phyloP scores from a whole-genome alignment of 140 eudicot genomes.

The Erigeron philadelphicus region DNA sequence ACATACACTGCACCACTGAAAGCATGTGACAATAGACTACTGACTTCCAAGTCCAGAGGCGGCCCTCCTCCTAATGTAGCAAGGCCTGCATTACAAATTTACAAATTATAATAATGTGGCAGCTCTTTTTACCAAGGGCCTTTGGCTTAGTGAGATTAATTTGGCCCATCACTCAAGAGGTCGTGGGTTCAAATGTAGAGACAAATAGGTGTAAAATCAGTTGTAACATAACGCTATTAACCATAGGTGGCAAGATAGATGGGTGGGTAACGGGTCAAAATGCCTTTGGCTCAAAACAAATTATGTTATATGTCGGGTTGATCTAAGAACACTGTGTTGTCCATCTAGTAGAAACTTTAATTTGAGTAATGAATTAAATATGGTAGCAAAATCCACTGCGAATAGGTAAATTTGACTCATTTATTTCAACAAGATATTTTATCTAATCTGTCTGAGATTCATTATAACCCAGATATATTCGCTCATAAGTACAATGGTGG shows the following conservation, averaged over 20 bases:
- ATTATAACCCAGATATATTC: not conserved
- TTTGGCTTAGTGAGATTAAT: too few relatives aligned
- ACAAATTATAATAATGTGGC: not conserved
- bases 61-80: constrained; percentile 71
- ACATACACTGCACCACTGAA: constrained; percentile 56
- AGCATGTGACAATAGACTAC: constrained; percentile 65
- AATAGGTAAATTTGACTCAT: not conserved
- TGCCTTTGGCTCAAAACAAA: not conserved
- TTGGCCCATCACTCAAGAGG: too few relatives aligned
- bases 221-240: not conserved
- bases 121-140: too few relatives aligned
- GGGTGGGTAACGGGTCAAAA: constrained; percentile 1
- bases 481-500: not conserved
- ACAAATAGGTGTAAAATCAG: too few relatives aligned
- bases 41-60: constrained; percentile 49
- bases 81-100: constrained; percentile 52
- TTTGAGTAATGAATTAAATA: not conserved
- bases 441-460: not conserved
- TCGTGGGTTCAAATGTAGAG: too few relatives aligned
- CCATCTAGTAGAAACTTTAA: not conserved
- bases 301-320: not conserved
- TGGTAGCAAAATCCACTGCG: not conserved
- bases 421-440: not conserved
- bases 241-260: not conserved
- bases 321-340: not conserved